A percentile compares a stretch with the other conserved stretches of the same genome.
Conservation (phyloP, 73 alveolate genomes). For the Symbiodinium natans region DNA sequence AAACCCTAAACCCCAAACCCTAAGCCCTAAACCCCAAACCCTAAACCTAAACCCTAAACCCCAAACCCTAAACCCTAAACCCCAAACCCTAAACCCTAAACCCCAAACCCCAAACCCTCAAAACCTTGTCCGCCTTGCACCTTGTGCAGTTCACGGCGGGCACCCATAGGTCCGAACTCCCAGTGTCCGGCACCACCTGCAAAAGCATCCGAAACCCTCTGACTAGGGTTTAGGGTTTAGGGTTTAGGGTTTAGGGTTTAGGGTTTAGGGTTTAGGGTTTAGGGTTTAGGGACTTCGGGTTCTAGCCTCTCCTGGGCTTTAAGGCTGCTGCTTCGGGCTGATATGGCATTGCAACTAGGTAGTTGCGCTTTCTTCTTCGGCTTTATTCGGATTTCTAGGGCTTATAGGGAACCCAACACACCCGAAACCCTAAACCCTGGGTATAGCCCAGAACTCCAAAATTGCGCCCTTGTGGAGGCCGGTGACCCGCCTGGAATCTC, state of each 20-base stretch:
- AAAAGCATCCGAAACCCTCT: background rate
- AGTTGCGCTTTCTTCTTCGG: background rate
- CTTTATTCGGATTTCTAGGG: background rate
- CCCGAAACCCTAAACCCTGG: background rate
- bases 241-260: background rate
- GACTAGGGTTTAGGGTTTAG: background rate
- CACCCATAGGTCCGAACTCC: slow-evolving; percentile 46
- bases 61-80: too few species aligned
- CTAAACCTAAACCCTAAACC: too few species aligned
- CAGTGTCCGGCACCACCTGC: slow-evolving; percentile 62
- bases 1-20: too few species aligned
- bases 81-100: too few species aligned
- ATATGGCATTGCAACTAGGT: background rate
- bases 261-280: background rate
- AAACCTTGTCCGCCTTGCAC: slow-evolving; percentile 7
- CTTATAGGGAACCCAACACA: background rate
- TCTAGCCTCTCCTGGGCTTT: background rate
- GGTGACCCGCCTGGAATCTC: slow-evolving; percentile 14
- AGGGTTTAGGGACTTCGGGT: background rate
- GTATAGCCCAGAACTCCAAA: background rate
- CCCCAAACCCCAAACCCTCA: too few species aligned
- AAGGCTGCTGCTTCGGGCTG: background rate
- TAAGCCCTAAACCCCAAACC: too few species aligned
- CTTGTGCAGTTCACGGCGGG: slow-evolving; percentile 51
- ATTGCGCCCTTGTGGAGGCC: background rate